phyloP scores from a whole-genome alignment of 106 monocot genomes.

The Posidonia australis region DNA sequence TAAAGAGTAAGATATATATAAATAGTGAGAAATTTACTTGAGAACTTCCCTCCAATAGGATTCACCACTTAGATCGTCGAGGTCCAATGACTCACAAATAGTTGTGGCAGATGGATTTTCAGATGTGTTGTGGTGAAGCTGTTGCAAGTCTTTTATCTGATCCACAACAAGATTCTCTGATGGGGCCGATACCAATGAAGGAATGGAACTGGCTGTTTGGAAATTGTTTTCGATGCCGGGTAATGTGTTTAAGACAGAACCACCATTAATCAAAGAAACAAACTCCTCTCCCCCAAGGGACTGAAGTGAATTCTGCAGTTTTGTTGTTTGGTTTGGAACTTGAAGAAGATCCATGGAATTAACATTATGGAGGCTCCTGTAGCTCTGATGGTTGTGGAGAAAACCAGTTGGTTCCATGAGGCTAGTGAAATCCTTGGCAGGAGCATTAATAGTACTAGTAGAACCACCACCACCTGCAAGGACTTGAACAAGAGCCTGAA shows the following conservation, averaged over 20 bases:
- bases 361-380: background rate
- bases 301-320: background rate
- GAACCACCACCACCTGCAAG: background rate
- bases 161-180: no score
- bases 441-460: background rate
- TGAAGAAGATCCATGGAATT: background rate
- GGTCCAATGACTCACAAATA: background rate
- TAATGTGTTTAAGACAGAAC: no score
- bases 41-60: background rate
- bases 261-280: background rate
- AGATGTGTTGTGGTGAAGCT: background rate
- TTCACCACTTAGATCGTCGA: background rate
- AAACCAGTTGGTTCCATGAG: background rate
- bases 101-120: background rate
- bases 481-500: conserved; percentile 7
- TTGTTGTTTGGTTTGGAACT: background rate
- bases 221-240: no score
- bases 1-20: no score
- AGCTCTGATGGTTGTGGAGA: background rate
- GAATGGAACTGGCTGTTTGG: no score
- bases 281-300: background rate
- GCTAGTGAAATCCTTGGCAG: no score
- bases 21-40: background rate
- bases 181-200: no score
- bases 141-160: background rate